Evolutionary conservation across 306 rosid species (phyloP), one percentile per base, ranked within the genome.

Genomic region (Gleditsia sinensis): DNA sequence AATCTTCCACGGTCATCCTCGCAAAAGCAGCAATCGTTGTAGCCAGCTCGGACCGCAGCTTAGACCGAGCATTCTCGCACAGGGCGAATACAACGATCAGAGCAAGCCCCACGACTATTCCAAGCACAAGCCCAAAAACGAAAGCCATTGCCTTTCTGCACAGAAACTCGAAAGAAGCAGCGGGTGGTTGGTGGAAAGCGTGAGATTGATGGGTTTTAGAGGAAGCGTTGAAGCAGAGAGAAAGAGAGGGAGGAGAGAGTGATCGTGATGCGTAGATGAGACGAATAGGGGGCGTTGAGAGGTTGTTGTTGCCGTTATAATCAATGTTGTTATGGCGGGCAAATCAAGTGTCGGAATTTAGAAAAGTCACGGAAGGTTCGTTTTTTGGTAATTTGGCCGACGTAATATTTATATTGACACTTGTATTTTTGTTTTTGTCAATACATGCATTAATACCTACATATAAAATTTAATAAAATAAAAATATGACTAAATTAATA

Each of bases 1-100:
- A 95, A 77, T 95, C 99, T 16, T 83, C 96, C 3, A 88, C 96
- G 0, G 93, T 84, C 93, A 95, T 88, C 57, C 91, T 71, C 0
- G 99, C 92, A 53, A 92, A 92, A 61, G 97, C 92, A 34, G 98
- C 92, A 33, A 92, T 20, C 21, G 91, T 83, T 36, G 90, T 16
- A 19, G 99, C 99, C 0, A 95, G 89, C 43, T 86, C 86, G 0
- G 96, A 79, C 25, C 99, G 92, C 10, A 71, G 78, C 78, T 74
- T 85, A 37, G 97, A 81, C 25, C 99, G 87, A 2, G 78, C 72
- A 45, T 90, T 95, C 84, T 95, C 97, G 6, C 73, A 76, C 61
- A 85, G 80, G 32, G 87, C 97, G 80, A 95, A 87, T 3, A 76
- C 88, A 3, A 90, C 86, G 33, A 92, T 70, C 55, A 87, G 68